Evolutionary conservation across 192 early-diverging fungal genomes (phyloP).

Genomic region (Mortierella antarctica): DNA sequence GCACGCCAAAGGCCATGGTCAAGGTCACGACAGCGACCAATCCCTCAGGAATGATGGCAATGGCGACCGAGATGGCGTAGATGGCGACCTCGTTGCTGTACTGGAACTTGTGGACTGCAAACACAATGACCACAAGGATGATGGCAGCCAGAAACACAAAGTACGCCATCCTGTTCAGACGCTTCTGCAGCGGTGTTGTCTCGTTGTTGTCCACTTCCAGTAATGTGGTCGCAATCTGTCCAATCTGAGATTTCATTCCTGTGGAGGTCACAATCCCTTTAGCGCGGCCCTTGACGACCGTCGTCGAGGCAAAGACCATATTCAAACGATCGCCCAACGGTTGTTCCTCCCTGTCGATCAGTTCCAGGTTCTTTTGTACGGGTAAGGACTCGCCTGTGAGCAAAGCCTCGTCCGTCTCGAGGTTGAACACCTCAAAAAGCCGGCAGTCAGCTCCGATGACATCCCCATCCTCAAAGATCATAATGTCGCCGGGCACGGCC

Average conservation of each 20-base stretch:
- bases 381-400: slow-evolving; percentile 93
- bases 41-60: slow-evolving; percentile 95
- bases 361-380: slow-evolving; percentile 78
- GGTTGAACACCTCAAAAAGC: slow-evolving; percentile 85
- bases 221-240: slow-evolving; percentile 89
- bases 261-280: slow-evolving; percentile 90
- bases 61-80: slow-evolving; percentile 87
- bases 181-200: slow-evolving; percentile 74
- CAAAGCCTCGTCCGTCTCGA: slow-evolving; percentile 92
- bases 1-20: slow-evolving; percentile 93
- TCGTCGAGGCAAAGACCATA: slow-evolving; percentile 91
- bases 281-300: slow-evolving; percentile 88
- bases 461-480: slow-evolving; percentile 94
- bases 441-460: slow-evolving; percentile 94
- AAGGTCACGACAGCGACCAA: slow-evolving; percentile 93
- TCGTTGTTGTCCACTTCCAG: slow-evolving; percentile 61
- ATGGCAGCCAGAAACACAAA: slow-evolving; percentile 81
- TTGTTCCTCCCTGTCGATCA: slow-evolving; percentile 74
- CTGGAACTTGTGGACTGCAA: slow-evolving; percentile 76
- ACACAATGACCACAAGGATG: slow-evolving; percentile 83
- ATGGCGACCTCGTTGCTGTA: slow-evolving; percentile 68
- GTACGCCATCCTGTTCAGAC: slow-evolving; percentile 80
- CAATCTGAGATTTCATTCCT: slow-evolving; percentile 90
- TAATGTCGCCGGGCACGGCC: slow-evolving; percentile 88
- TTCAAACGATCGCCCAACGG: slow-evolving; percentile 92